Evolutionary conservation across 2,329 filamentous ascomycete species (phyloP).

Genomic region (Neobulgaria alba): DNA sequence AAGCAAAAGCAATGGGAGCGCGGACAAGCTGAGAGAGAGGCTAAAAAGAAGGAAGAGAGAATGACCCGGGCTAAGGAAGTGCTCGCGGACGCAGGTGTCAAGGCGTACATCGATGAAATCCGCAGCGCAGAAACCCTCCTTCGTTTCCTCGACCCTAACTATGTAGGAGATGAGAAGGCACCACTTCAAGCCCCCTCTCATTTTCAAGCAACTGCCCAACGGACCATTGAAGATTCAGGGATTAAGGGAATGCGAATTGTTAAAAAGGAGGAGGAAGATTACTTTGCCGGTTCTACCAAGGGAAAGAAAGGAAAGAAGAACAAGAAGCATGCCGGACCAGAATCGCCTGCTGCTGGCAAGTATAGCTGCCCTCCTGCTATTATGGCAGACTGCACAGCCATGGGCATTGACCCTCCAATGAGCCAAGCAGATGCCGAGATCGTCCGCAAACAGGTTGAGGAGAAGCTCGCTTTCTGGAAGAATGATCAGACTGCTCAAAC

Average conservation of each 20-base stretch:
- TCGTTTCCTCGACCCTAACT: slow-evolving; percentile 78
- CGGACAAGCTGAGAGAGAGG: slow-evolving; percentile 71
- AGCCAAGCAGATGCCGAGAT: slow-evolving; percentile 72
- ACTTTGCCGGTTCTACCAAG: slow-evolving; percentile 62
- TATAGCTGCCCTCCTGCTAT: slow-evolving; percentile 87
- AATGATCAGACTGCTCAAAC: slow-evolving; percentile 83
- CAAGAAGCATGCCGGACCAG: slow-evolving; percentile 38
- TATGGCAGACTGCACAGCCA: slow-evolving; percentile 78
- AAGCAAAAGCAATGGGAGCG: slow-evolving; percentile 70
- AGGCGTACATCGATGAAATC: slow-evolving; percentile 89
- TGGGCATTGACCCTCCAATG: slow-evolving; percentile 83
- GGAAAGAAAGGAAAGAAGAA: slow-evolving; percentile 83
- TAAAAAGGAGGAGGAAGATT: slow-evolving; percentile 86
- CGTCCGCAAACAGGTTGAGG: slow-evolving; percentile 81
- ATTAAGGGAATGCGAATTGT: slow-evolving; percentile 79
- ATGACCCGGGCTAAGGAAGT: slow-evolving; percentile 68
- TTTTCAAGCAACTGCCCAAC: slow-evolving; percentile 68
- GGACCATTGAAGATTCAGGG: slow-evolving; percentile 75
- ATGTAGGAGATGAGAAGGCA: slow-evolving; percentile 52
- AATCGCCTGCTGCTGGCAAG: slow-evolving; percentile 45
- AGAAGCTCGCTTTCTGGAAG: slow-evolving; percentile 89
- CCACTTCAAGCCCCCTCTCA: slow-evolving; percentile 57
- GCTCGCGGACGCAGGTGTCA: slow-evolving; percentile 73
- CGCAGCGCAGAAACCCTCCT: slow-evolving; percentile 80
- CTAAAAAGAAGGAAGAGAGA: slow-evolving; percentile 61